A percentile compares a stretch with the other conserved stretches of the same genome.
phyloP scores from a whole-genome alignment of 2,329 filamentous ascomycete genomes.

The Sclerotinia sclerotiorum region DNA sequence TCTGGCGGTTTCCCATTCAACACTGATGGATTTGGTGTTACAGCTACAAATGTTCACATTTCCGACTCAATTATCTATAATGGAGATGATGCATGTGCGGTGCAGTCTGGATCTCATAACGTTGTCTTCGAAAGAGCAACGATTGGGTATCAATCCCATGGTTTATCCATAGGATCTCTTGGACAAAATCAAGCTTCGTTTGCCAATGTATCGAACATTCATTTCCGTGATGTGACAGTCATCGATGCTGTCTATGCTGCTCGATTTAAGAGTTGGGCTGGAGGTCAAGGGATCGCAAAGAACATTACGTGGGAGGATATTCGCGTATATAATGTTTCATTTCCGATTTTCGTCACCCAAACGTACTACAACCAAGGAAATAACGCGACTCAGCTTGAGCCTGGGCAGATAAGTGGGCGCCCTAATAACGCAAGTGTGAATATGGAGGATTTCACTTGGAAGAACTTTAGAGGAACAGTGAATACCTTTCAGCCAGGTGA shows the following conservation, averaged over 20 bases:
- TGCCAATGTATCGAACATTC: conserved; percentile 46
- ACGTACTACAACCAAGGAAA: conserved; percentile 46
- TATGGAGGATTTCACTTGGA: conserved; percentile 47
- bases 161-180: conserved; percentile 47
- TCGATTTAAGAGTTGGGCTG: conserved; percentile 48
- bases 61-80: conserved; percentile 43
- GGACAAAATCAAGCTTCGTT: conserved; percentile 42
- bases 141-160: conserved; percentile 47
- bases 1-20: conserved; percentile 27
- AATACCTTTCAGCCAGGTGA: conserved; percentile 47
- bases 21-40: conserved; percentile 41
- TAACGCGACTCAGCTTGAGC: conserved; percentile 37
- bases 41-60: conserved; percentile 40
- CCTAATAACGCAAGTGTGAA: conserved; percentile 44
- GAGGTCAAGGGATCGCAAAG: conserved; percentile 45
- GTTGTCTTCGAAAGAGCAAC: conserved; percentile 44
- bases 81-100: conserved; percentile 47
- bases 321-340: conserved; percentile 46
- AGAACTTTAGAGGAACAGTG: conserved; percentile 45
- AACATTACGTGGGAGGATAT: conserved; percentile 49
- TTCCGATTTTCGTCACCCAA: conserved; percentile 50
- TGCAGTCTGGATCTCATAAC: conserved; percentile 43
- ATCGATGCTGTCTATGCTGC: conserved; percentile 45
- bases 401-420: conserved; percentile 34
- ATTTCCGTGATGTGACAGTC: conserved; percentile 47